A percentile compares a stretch with the other conserved stretches of the same genome.
Evolutionary conservation across 164 flowering plant genomes (phyloP).

Genomic region (Taxillus chinensis): DNA sequence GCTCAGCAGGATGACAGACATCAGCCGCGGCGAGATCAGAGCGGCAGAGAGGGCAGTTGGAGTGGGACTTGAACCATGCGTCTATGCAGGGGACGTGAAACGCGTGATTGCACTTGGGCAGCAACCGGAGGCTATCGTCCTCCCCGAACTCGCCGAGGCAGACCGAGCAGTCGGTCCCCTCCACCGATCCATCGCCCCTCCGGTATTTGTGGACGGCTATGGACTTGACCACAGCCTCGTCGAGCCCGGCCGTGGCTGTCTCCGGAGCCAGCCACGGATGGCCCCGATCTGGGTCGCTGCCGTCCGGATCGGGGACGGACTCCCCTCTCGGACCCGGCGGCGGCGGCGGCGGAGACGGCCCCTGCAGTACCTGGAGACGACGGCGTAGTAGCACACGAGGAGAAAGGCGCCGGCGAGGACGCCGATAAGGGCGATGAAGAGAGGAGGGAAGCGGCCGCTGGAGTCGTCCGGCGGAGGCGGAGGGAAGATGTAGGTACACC

Average conservation of each 20-base stretch:
- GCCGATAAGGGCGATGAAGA: slow-evolving; percentile 1
- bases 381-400: not conserved
- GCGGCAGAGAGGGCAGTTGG: slow-evolving; percentile 2
- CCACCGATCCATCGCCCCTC: not conserved
- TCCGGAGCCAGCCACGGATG: not conserved
- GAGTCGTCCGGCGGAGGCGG: not conserved
- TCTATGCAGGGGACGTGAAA: not conserved
- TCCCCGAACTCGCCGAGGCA: slow-evolving; percentile 1
- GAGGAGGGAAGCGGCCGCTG: not conserved
- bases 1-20: not conserved
- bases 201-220: not conserved
- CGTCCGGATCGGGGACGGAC: not conserved
- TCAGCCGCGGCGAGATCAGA: not conserved
- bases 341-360: not conserved
- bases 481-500: not conserved
- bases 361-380: slow-evolving; percentile 1
- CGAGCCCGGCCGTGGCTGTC: not conserved
- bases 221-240: not conserved
- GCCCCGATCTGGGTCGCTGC: not conserved
- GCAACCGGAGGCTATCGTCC: not conserved
- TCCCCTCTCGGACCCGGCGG: not conserved
- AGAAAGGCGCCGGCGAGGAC: not conserved
- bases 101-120: slow-evolving; percentile 1
- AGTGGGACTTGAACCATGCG: not conserved
- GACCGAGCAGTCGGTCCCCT: not conserved